Conservation (phyloP, 2,329 filamentous ascomycete genomes). For the Paracorniculantispora psalliotae region DNA sequence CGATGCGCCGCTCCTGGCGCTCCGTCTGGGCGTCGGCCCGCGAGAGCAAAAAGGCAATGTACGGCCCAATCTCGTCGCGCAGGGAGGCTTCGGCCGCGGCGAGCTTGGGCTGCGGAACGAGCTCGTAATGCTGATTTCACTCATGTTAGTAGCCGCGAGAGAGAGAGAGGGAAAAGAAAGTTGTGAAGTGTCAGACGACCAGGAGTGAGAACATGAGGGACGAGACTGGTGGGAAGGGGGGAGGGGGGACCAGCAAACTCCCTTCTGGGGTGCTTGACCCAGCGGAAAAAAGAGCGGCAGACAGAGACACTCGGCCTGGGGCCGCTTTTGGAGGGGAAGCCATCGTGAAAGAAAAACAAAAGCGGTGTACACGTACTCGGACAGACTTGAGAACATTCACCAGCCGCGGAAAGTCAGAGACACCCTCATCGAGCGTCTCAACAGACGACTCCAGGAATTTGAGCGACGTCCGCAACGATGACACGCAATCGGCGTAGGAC, state of each 20-base stretch:
- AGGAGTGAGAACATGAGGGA: neutral
- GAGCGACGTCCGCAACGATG: constrained; percentile 55
- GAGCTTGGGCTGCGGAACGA: constrained; percentile 80
- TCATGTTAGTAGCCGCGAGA: neutral
- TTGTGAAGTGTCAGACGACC: neutral
- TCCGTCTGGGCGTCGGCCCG: constrained; percentile 81
- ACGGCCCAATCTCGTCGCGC: constrained; percentile 84
- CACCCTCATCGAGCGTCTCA: constrained; percentile 49
- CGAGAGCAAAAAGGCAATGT: constrained; percentile 71
- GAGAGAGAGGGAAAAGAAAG: neutral
- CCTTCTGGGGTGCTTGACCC: no score
- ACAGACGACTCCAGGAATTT: constrained; percentile 58
- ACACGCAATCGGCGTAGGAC: constrained; percentile 53
- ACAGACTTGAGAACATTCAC: constrained; percentile 52
- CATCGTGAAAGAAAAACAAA: constrained; percentile 9
- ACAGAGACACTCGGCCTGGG: neutral
- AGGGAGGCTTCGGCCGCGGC: constrained; percentile 77
- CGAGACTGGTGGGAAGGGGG: neutral
- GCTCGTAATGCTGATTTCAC: constrained; percentile 72
- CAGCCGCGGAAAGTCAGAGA: constrained; percentile 55
- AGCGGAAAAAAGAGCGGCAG: neutral
- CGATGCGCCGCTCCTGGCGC: constrained; percentile 75
- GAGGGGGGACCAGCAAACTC: neutral
- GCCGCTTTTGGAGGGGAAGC: neutral
- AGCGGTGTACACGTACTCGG: constrained; percentile 38